Evolutionary conservation across 768 basidiomycete genomes (phyloP), one percentile per base, ranked within the genome.

Genomic region (Suillus luteus): DNA sequence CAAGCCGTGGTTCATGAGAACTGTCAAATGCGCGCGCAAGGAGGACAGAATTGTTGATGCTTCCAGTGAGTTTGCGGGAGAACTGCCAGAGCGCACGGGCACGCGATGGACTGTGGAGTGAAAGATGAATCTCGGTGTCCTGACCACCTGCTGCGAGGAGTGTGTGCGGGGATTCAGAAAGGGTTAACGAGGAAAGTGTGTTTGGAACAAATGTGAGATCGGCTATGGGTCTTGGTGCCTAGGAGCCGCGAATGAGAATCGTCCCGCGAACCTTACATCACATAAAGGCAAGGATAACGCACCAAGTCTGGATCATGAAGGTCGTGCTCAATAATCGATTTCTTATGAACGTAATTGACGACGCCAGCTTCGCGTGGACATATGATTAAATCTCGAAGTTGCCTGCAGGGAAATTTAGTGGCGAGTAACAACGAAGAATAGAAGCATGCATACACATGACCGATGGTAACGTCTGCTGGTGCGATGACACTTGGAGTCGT

Each of bases 21-120:
- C 85, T 87, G 71, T 89, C 80, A 64, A 85, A 77, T 24, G 88
- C 85, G 40, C 80, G 79, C 11, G 86, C 83, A 41, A 90, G 76
- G 63, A 80, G 68, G 27, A 94, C 86, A 7, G 91, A 90, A 73
- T 95, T 95, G 75, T 94, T 93, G 73, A 94, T 94, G 9, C 89
- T 90, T 7, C 87, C 88, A 1, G 76, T 70, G 19, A 90, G 76
- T n/a, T 73, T 75, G 63, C 77, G 78, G 48, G 85, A 83, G 68
- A 80, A 83, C 58, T 85, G 81, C 89, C 90, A 91, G 3, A 80
- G 61, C 14, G 64, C 51, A 63, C 24, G 61, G 19, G 65, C 65
- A 55, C 62, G 63, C 54, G 69, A 66, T 14, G 73, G 64, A 12
- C 51, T 67, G 59, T 81, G 83, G 66, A 83, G 75, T 68, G 88